Evolutionary conservation across 768 basidiomycete species (phyloP), one percentile per base, ranked within the genome.

Genomic region (Mycena belliarum): DNA sequence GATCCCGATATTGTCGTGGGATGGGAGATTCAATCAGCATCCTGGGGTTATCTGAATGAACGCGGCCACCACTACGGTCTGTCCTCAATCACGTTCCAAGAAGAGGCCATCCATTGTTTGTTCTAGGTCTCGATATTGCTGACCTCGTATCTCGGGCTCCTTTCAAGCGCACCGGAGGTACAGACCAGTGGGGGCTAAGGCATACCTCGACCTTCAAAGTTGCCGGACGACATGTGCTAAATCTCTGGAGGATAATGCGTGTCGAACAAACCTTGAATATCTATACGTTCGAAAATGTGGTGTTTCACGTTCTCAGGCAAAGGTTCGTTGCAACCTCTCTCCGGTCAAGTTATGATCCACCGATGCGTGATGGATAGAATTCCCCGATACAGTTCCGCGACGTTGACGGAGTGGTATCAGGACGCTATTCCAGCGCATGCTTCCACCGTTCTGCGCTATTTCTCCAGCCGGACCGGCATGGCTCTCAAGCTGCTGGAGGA

Each of bases 1-100:
- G 94, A 98, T 73, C 97, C 97, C 0, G 97, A 99, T 69, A 87
- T 98, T 38, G 66, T 98, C 9, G 80, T 84, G 0, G 96, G 96
- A 16, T 98, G 94, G 93, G 96, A 99, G 59, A 79, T 96, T 14
- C 93, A 97, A 67, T 76, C 77, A 20, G 78, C 82, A 3, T 94
- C 92, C 7, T 99, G 97, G 96, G 95, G 95, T 0, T 98, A 93
- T 70, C 73, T 97, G 1, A 75, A 79, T 47, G 82, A 82, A n/a
- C 81, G 96, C 40, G 89, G 84, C 16, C 69, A 69, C 50, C 69
- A 72, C 5, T 83, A 84, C 59, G 87, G 92, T 90, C 52, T 23
- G 58, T 73, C 18, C 52, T 28, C 12, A 15, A 10, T 54, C 2
- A n/a, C 15, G 14, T 21, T 50, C 9, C 26, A 42, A 23, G 4